phyloP scores from a whole-genome alignment of 192 early-diverging fungal species.

The Glomus cerebriforme region DNA sequence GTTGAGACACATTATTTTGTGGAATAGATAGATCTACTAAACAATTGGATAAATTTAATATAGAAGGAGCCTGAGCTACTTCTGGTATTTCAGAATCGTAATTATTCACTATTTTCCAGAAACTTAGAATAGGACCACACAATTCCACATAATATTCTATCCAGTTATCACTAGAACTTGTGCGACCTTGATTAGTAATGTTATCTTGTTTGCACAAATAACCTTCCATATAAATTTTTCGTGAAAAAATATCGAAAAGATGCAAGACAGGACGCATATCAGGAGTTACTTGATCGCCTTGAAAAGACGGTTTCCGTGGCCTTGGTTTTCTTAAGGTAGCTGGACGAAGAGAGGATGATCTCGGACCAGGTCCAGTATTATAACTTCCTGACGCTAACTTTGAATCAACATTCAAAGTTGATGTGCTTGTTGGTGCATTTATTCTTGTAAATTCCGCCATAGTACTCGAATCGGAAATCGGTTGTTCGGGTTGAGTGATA shows the following conservation, averaged over 20 bases:
- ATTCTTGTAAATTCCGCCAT: background rate
- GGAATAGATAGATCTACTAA: conserved; percentile 60
- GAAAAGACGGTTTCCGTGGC: conserved; percentile 2
- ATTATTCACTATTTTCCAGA: conserved; percentile 54
- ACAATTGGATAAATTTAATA: conserved; percentile 78
- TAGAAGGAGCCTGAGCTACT: conserved; percentile 47
- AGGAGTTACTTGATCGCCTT: conserved; percentile 16
- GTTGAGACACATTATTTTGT: conserved; percentile 58
- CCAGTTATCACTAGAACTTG: conserved; percentile 65
- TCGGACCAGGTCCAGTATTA: background rate
- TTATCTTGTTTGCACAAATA: conserved; percentile 75
- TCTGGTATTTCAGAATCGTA: conserved; percentile 1
- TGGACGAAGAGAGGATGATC: background rate
- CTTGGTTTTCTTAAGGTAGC: conserved; percentile 5
- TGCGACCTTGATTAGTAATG: conserved; percentile 59
- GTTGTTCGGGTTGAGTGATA: background rate
- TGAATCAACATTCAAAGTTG: background rate
- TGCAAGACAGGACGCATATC: conserved; percentile 42
- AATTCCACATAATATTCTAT: conserved; percentile 74
- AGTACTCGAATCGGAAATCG: background rate
- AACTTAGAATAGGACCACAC: conserved; percentile 64
- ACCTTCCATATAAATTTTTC: conserved; percentile 71
- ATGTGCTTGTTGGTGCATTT: background rate
- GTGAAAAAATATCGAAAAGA: conserved; percentile 66
- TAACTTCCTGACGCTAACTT: background rate